A percentile compares a stretch with the other conserved stretches of the same genome.
These are phyloP conservation scores for Trichoderma oligosporum DNA, from an alignment of 2,329 filamentous ascomycete genomes.

Conservation along the genomic window DNA sequence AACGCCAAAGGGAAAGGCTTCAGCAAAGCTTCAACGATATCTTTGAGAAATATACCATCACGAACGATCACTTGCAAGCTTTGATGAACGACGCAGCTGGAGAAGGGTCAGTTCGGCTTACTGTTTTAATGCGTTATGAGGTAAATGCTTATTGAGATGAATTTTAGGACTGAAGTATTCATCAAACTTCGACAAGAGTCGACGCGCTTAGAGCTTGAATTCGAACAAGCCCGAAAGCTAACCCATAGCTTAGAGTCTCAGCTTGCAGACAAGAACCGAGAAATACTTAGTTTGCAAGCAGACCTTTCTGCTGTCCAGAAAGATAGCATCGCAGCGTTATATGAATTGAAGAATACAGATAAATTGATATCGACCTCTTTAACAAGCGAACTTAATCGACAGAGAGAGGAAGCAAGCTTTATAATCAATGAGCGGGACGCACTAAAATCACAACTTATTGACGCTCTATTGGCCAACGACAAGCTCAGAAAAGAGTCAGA, in stretches of 20 bases:
- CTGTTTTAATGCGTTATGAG: constrained; percentile 19
- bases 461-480: constrained; percentile 58
- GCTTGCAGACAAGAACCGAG: constrained; percentile 52
- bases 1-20: constrained; percentile 47
- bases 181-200: constrained; percentile 49
- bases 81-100: constrained; percentile 49
- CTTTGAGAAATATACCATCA: constrained; percentile 55
- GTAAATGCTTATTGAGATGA: constrained; percentile 22
- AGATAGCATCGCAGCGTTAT: constrained; percentile 51
- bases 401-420: constrained; percentile 49
- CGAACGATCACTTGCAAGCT: constrained; percentile 55
- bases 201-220: constrained; percentile 43
- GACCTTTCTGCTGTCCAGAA: constrained; percentile 54
- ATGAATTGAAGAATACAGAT: constrained; percentile 58
- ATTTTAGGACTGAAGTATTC: constrained; percentile 49
- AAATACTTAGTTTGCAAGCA: constrained; percentile 49
- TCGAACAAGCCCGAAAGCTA: constrained; percentile 43
- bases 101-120: constrained; percentile 50
- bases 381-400: constrained; percentile 53
- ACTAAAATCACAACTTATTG: constrained; percentile 57
- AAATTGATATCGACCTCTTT: constrained; percentile 56
- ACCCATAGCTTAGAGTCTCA: constrained; percentile 46
- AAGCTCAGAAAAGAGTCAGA: constrained; percentile 54
- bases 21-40: constrained; percentile 54
- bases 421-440: constrained; percentile 52